Conservation (phyloP, 2,329 filamentous ascomycete species). For the Ceratocystis destructans region DNA sequence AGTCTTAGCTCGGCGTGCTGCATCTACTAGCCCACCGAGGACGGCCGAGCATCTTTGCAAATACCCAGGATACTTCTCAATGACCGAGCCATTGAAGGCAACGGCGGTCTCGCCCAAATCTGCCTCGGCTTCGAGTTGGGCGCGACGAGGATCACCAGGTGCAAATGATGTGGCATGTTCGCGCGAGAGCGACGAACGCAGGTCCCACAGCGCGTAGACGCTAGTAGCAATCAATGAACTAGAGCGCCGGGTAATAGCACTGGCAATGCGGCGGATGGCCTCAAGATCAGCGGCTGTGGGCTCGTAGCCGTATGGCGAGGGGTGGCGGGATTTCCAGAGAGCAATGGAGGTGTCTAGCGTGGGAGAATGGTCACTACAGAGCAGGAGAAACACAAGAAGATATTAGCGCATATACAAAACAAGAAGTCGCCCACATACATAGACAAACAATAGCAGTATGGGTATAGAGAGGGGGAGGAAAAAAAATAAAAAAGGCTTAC, state of each 20-base stretch:
- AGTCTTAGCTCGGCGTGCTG: not conserved
- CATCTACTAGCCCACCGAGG: constrained; percentile 44
- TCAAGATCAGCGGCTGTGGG: constrained; percentile 36
- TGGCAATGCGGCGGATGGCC: constrained; percentile 40
- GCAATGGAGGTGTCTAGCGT: not conserved
- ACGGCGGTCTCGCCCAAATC: constrained; percentile 41
- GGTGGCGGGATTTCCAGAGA: constrained; percentile 27
- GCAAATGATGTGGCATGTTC: constrained; percentile 29
- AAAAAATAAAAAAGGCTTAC: constrained; percentile 29
- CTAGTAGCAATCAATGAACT: constrained; percentile 46
- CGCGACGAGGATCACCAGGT: constrained; percentile 23
- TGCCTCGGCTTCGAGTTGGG: constrained; percentile 39
- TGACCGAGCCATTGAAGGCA: constrained; percentile 68
- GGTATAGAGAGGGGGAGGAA: not conserved
- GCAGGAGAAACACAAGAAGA: constrained; percentile 21
- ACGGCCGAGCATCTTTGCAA: constrained; percentile 46
- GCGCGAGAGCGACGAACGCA: constrained; percentile 34
- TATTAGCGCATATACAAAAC: not conserved
- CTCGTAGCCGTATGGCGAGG: constrained; percentile 21
- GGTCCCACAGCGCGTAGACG: constrained; percentile 45
- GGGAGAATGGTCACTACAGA: constrained; percentile 9
- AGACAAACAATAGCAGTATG: not conserved
- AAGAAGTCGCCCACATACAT: not conserved
- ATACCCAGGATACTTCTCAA: constrained; percentile 65
- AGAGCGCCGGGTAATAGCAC: constrained; percentile 43